Evolutionary conservation across 306 rosid genomes (phyloP).

Genomic region (Ammopiptanthus mongolicus): DNA sequence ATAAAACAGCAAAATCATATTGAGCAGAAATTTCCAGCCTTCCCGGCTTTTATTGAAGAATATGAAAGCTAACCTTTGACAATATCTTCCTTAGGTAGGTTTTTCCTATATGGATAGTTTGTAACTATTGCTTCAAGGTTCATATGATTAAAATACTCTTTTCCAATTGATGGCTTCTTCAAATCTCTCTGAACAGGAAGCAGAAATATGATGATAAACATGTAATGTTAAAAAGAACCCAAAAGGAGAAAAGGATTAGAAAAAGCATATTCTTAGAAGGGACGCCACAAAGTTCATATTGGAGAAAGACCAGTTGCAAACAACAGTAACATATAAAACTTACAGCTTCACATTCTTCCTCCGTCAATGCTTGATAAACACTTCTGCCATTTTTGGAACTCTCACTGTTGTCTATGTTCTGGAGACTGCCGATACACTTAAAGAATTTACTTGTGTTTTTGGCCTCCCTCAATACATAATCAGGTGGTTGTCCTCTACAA

Average conservation of each 20-base stretch:
- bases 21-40: constrained; percentile 9
- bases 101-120: constrained; percentile 87
- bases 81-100: constrained; percentile 79
- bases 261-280: neutral
- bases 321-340: constrained; percentile 31
- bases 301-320: constrained; percentile 8
- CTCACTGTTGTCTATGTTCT: constrained; percentile 53
- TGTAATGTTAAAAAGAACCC: neutral
- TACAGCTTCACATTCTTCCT: constrained; percentile 95
- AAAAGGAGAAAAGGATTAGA: neutral
- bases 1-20: constrained; percentile 6
- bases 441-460: constrained; percentile 90
- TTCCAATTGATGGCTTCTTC: constrained; percentile 90
- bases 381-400: constrained; percentile 45
- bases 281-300: neutral
- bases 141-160: constrained; percentile 86
- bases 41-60: neutral
- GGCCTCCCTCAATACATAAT: constrained; percentile 88
- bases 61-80: constrained; percentile 59
- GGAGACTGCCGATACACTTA: constrained; percentile 73
- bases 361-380: constrained; percentile 80
- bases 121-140: constrained; percentile 88
- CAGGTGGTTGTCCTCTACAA: constrained; percentile 95
- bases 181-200: constrained; percentile 70
- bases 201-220: constrained; percentile 25